Conservation (phyloP, 108 stramenopile genomes). For the Skeletonema tropicum region DNA sequence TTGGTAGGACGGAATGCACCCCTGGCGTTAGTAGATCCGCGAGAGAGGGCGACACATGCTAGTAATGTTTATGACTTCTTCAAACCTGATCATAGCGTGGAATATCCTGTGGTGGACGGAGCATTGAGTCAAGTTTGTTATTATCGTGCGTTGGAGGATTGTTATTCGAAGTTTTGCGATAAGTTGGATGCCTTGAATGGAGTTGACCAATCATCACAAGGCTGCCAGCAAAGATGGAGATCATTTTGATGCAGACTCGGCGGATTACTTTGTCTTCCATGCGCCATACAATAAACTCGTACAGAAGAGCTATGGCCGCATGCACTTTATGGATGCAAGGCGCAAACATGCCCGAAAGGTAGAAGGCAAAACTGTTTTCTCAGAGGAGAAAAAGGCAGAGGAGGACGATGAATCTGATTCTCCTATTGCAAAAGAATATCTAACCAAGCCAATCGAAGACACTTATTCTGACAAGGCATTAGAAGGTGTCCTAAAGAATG, state of each 20-base stretch:
- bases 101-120: constrained; percentile 98
- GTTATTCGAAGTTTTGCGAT: constrained; percentile 82
- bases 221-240: constrained; percentile 20
- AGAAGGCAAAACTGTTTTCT: background rate
- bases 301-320: constrained; percentile 91
- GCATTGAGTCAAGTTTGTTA: constrained; percentile 93
- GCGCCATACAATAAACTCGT: constrained; percentile 99
- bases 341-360: constrained; percentile 36
- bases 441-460: constrained; percentile 79
- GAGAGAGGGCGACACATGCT: constrained; percentile 88
- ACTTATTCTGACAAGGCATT: constrained; percentile 84
- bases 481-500: constrained; percentile 60
- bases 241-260: constrained; percentile 60
- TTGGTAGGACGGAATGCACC: constrained; percentile 95
- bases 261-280: constrained; percentile 96
- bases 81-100: constrained; percentile 93
- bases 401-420: constrained; percentile 13
- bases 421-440: constrained; percentile 52
- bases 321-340: constrained; percentile 88
- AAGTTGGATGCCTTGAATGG: constrained; percentile 54
- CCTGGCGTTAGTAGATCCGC: constrained; percentile 70
- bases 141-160: constrained; percentile 92
- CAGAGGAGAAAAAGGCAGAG: constrained; percentile 51
- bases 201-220: constrained; percentile 3
- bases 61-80: constrained; percentile 97